Evolutionary conservation across 2,329 filamentous ascomycete genomes (phyloP).

Genomic region (Colletotrichum filicis): DNA sequence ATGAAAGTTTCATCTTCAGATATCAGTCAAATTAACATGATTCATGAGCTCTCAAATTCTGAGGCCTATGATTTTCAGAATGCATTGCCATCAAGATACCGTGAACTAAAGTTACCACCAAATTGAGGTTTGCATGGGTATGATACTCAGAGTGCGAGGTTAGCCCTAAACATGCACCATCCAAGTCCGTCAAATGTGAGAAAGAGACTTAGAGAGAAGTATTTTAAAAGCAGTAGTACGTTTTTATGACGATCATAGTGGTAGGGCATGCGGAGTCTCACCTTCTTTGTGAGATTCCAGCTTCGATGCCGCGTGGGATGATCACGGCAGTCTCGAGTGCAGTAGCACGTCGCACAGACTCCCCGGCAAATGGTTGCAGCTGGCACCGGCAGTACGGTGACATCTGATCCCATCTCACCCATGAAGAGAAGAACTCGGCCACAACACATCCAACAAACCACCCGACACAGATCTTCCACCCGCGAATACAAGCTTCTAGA

Average conservation of each 20-base stretch:
- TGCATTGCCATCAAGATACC: not conserved
- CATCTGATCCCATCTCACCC: not conserved
- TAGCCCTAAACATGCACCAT: not conserved
- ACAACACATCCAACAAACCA: not conserved
- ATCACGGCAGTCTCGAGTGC: too few relatives aligned
- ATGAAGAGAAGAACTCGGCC: not conserved
- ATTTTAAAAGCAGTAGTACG: not conserved
- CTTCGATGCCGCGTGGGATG: not conserved
- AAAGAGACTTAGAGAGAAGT: rapidly evolving
- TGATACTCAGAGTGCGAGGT: not conserved
- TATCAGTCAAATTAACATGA: not conserved
- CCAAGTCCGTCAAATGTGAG: not conserved
- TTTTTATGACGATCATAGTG: rapidly evolving
- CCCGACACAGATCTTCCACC: not conserved
- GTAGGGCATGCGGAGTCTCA: not conserved
- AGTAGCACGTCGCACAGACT: not conserved
- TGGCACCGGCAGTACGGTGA: not conserved
- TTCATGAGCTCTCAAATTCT: not conserved
- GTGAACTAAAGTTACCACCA: not conserved
- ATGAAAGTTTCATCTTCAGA: not conserved
- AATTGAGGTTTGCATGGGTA: not conserved
- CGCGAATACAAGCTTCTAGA: not conserved
- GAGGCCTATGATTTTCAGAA: rapidly evolving
- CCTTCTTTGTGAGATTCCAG: not conserved
- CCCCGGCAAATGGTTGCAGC: not conserved